Conservation (phyloP, 2,329 filamentous ascomycete genomes). For the Dactylellina sp. region DNA sequence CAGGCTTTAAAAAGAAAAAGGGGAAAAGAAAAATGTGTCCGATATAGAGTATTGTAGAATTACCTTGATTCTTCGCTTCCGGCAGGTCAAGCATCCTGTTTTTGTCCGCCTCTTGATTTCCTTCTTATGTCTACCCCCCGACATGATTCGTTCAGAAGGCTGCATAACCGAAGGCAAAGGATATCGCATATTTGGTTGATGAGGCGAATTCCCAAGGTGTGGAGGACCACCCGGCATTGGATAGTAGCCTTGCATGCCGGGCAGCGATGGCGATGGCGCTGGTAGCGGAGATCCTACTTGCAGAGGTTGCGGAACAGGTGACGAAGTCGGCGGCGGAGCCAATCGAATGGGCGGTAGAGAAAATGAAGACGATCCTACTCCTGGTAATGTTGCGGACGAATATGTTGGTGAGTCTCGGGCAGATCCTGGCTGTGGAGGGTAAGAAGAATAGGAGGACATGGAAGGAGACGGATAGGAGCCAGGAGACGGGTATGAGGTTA, state of each 20-base stretch:
- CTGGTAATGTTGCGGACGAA: slow-evolving; percentile 66
- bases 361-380: slow-evolving; percentile 66
- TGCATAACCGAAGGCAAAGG: slow-evolving; percentile 69
- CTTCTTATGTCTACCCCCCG: slow-evolving; percentile 72
- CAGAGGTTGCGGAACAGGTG: slow-evolving; percentile 62
- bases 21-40: slow-evolving; percentile 3
- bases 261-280: slow-evolving; percentile 64
- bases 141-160: slow-evolving; percentile 69
- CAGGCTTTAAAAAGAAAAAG: neutral
- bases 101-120: slow-evolving; percentile 80
- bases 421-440: slow-evolving; percentile 62
- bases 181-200: slow-evolving; percentile 67
- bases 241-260: slow-evolving; percentile 70
- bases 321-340: slow-evolving; percentile 65
- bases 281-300: slow-evolving; percentile 70
- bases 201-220: slow-evolving; percentile 68
- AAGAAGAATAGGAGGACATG: slow-evolving; percentile 67
- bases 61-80: slow-evolving; percentile 79
- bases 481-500: slow-evolving; percentile 65
- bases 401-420: slow-evolving; percentile 63
- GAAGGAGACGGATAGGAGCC: slow-evolving; percentile 68
- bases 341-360: slow-evolving; percentile 68
- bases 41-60: too few relatives aligned
- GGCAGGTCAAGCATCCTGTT: slow-evolving; percentile 76
- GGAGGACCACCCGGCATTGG: slow-evolving; percentile 63